Evolutionary conservation across 2,329 filamentous ascomycete genomes (phyloP).

Genomic region (Leptographium galeiforme): DNA sequence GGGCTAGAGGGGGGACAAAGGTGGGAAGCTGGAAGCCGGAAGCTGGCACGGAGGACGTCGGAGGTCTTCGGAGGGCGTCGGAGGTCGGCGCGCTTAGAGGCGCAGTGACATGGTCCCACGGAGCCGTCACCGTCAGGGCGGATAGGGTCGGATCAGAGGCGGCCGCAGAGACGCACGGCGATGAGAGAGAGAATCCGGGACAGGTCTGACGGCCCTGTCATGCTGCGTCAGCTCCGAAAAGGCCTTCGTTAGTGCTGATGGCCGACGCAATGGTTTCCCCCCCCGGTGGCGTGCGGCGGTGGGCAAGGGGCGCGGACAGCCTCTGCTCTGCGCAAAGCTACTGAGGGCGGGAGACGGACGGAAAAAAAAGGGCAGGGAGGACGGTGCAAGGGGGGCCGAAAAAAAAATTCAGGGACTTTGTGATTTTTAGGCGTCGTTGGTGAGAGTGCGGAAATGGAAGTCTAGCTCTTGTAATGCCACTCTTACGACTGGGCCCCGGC

Average conservation of each 20-base stretch:
- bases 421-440: not conserved
- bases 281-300: not conserved
- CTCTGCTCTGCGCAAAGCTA: not conserved
- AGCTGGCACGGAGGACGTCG: too few relatives aligned
- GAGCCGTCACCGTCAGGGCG: not conserved
- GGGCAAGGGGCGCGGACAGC: not conserved
- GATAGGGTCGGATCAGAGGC: not conserved
- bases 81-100: too few relatives aligned
- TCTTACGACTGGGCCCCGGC: not conserved
- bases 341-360: not conserved
- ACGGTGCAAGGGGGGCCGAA: not conserved
- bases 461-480: not conserved
- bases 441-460: too few relatives aligned
- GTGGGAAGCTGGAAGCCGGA: too few relatives aligned
- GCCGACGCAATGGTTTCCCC: not conserved
- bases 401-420: not conserved
- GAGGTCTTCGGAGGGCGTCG: too few relatives aligned
- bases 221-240: not conserved
- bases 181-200: too few relatives aligned
- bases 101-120: not conserved
- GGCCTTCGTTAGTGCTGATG: not conserved
- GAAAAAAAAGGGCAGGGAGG: not conserved
- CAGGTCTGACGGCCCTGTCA: not conserved
- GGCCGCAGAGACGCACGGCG: not conserved
- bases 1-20: too few relatives aligned